A percentile compares a stretch with the other conserved stretches of the same genome.
Evolutionary conservation across 2,329 filamentous ascomycete genomes (phyloP).

Genomic region (Diaporthe australafricana): DNA sequence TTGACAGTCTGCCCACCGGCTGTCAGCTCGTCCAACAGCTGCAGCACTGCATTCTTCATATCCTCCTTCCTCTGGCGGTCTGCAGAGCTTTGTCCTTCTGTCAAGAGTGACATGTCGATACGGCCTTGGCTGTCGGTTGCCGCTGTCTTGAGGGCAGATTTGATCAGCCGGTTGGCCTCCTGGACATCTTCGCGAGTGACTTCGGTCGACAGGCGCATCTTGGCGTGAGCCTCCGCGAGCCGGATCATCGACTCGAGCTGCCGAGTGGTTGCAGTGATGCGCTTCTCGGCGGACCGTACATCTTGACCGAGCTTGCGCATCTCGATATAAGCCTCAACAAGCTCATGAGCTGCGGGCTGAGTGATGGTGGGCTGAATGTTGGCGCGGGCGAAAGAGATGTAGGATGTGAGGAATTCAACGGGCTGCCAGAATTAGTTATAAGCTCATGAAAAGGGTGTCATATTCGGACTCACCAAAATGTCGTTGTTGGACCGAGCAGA

Average conservation of each 20-base stretch:
- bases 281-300: conserved; percentile 88
- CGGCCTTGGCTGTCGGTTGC: conserved; percentile 94
- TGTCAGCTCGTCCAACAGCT: conserved; percentile 84
- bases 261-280: conserved; percentile 96
- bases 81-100: conserved; percentile 91
- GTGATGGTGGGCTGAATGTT: conserved; percentile 87
- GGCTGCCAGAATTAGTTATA: conserved; percentile 63
- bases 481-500: conserved; percentile 81
- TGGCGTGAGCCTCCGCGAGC: conserved; percentile 93
- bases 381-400: conserved; percentile 95
- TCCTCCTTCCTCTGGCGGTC: conserved; percentile 87
- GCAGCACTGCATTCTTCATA: conserved; percentile 82
- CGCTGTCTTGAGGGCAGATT: conserved; percentile 92
- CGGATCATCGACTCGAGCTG: conserved; percentile 99
- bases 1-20: conserved; percentile 75
- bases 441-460: background rate
- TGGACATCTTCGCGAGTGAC: conserved; percentile 87
- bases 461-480: conserved; percentile 74
- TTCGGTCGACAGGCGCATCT: conserved; percentile 86
- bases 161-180: conserved; percentile 93
- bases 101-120: conserved; percentile 96
- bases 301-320: conserved; percentile 95
- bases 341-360: conserved; percentile 81
- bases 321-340: conserved; percentile 88
- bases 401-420: conserved; percentile 93